Evolutionary conservation across 805 yeast species (phyloP).

Genomic region (Wickerhamomyces chaumierensis): DNA sequence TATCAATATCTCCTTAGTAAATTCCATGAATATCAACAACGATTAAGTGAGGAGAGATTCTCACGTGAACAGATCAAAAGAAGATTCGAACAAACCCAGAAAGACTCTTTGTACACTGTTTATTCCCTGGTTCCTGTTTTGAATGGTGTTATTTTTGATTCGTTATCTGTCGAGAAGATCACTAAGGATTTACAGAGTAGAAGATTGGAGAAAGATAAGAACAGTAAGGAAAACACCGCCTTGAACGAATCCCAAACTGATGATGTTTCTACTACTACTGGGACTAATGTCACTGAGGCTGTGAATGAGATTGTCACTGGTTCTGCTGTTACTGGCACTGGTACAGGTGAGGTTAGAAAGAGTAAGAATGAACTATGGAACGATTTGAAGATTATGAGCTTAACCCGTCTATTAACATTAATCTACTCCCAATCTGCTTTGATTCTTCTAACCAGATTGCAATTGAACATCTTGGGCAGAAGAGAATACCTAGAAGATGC

Average conservation of each 20-base stretch:
- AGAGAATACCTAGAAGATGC: constrained; percentile 76
- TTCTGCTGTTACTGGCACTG: too few species aligned
- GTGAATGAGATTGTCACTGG: too few species aligned
- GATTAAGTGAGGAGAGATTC: constrained; percentile 43
- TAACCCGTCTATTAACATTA: constrained; percentile 63
- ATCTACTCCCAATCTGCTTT: constrained; percentile 59
- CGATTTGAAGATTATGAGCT: constrained; percentile 61
- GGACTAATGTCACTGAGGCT: constrained; percentile 30
- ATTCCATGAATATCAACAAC: constrained; percentile 37
- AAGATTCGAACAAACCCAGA: constrained; percentile 84
- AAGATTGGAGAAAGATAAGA: constrained; percentile 25
- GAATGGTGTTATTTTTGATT: constrained; percentile 47
- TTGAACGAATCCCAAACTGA: constrained; percentile 15
- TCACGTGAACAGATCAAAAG: constrained; percentile 63
- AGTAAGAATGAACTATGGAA: constrained; percentile 72
- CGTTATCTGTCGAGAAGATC: constrained; percentile 60
- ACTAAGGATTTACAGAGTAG: constrained; percentile 59
- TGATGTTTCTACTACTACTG: constrained; percentile 22
- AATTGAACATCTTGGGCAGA: constrained; percentile 80
- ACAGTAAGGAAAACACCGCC: constrained; percentile 7
- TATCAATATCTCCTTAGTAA: constrained; percentile 32
- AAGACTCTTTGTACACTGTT: constrained; percentile 77
- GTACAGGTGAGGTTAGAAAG: constrained; percentile 16
- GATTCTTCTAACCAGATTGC: constrained; percentile 72
- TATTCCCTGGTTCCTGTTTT: constrained; percentile 74